Conservation (phyloP, 192 early-diverging fungal species). For the Coemansia sp. region DNA sequence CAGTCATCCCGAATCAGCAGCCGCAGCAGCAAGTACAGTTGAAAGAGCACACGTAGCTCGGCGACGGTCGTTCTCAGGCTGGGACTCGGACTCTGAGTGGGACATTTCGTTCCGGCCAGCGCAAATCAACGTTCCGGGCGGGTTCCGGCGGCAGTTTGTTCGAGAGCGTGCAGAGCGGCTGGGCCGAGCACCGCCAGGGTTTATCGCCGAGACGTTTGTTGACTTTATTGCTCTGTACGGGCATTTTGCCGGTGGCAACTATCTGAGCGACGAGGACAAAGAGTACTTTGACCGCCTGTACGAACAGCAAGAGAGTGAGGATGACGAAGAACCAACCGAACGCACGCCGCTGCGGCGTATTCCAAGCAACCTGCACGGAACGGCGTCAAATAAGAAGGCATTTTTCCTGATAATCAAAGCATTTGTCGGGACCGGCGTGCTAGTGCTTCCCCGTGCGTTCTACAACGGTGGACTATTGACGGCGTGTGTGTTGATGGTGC, state of each 20-base stretch:
- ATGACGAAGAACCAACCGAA: conserved; percentile 4
- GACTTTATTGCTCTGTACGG: conserved; percentile 94
- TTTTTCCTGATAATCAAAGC: conserved; percentile 79
- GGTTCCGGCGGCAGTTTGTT: conserved; percentile 89
- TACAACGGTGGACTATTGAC: conserved; percentile 75
- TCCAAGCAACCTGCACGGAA: conserved; percentile 30
- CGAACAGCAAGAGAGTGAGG: conserved; percentile 12
- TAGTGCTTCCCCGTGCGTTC: conserved; percentile 77
- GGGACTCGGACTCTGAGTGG: conserved; percentile 53
- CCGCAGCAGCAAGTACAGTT: conserved; percentile 45
- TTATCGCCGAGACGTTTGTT: conserved; percentile 84
- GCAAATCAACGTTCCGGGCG: conserved; percentile 75
- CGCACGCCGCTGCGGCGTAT: conserved; percentile 35
- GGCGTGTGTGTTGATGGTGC: conserved; percentile 56
- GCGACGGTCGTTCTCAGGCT: conserved; percentile 47
- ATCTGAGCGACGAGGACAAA: conserved; percentile 76
- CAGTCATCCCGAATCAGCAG: conserved; percentile 11
- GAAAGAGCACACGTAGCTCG: conserved; percentile 39
- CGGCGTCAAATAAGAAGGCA: conserved; percentile 67
- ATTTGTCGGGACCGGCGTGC: conserved; percentile 78
- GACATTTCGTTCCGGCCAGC: conserved; percentile 31
- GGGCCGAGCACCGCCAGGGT: conserved; percentile 66
- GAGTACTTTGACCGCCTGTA: conserved; percentile 56
- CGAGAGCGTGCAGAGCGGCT: conserved; percentile 67
- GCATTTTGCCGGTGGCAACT: conserved; percentile 93